These are phyloP conservation scores for Boehmeria nivea DNA, from an alignment of 306 rosid genomes.

Conservation along the genomic window DNA sequence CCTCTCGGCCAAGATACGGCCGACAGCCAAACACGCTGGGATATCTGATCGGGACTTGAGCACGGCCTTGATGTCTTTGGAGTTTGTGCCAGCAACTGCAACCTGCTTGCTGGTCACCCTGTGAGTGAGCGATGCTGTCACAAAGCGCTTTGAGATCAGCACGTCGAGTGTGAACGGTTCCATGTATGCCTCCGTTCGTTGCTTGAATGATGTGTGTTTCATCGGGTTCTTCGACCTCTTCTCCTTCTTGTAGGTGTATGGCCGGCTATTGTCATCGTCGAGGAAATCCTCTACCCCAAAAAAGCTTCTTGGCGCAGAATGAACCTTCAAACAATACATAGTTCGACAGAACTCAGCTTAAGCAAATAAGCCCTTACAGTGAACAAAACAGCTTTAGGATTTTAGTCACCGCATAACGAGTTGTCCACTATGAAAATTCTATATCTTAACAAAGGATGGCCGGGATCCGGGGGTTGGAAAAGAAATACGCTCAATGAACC, in stretches of 20 bases:
- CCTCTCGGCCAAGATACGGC: constrained; percentile 72
- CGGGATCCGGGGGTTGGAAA: too few relatives aligned
- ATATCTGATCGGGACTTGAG: constrained; percentile 81
- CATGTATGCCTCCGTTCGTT: constrained; percentile 84
- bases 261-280: constrained; percentile 79
- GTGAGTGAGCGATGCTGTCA: constrained; percentile 88
- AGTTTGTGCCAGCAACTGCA: constrained; percentile 96
- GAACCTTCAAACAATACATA: constrained; percentile 37
- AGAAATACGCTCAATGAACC: too few relatives aligned
- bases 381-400: background rate
- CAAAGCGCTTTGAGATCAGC: constrained; percentile 86
- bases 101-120: constrained; percentile 88
- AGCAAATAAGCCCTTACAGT: background rate
- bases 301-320: constrained; percentile 72
- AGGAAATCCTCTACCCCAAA: constrained; percentile 92
- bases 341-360: background rate
- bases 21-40: constrained; percentile 86
- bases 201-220: constrained; percentile 81
- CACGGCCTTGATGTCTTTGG: constrained; percentile 86
- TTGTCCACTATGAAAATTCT: background rate
- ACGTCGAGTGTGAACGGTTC: constrained; percentile 94
- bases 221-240: constrained; percentile 80
- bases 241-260: constrained; percentile 80
- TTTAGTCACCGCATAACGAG: background rate
- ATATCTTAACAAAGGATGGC: too few relatives aligned